Conservation (phyloP, 106 monocot genomes). For the Phalaenopsis equestris region DNA sequence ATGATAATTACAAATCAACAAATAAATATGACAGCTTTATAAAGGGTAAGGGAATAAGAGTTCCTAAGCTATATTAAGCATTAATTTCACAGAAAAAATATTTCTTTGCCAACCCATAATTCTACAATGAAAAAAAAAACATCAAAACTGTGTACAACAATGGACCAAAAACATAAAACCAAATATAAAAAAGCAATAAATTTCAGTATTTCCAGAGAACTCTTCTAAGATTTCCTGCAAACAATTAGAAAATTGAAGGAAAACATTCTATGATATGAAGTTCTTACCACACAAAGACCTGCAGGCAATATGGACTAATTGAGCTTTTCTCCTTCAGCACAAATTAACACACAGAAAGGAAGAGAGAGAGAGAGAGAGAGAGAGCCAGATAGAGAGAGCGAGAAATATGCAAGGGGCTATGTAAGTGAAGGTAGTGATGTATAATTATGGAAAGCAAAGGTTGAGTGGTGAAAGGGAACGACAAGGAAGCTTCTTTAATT, state of each 20-base stretch:
- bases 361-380: too few species aligned
- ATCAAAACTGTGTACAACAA: neutral
- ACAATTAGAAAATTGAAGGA: neutral
- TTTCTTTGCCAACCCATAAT: neutral
- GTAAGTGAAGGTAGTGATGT: slow-evolving; percentile 5
- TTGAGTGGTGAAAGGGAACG: neutral
- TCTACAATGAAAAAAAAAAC: neutral
- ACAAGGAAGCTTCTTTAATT: neutral
- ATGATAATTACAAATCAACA: neutral
- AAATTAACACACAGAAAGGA: neutral
- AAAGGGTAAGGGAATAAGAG: neutral
- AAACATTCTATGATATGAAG: neutral
- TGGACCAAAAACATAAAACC: neutral
- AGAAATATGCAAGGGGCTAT: neutral
- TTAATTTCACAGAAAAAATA: too few species aligned
- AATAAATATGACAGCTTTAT: too few species aligned
- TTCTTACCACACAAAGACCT: neutral
- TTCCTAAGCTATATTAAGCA: neutral
- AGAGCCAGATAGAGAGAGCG: too few species aligned
- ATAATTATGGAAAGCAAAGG: neutral
- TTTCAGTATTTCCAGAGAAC: neutral
- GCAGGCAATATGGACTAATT: neutral
- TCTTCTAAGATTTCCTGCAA: neutral
- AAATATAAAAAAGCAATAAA: neutral
- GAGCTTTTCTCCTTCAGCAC: neutral